Base-by-base conservation (phyloP, 306 rosid species). In the Prosopis cineraria region DNA sequence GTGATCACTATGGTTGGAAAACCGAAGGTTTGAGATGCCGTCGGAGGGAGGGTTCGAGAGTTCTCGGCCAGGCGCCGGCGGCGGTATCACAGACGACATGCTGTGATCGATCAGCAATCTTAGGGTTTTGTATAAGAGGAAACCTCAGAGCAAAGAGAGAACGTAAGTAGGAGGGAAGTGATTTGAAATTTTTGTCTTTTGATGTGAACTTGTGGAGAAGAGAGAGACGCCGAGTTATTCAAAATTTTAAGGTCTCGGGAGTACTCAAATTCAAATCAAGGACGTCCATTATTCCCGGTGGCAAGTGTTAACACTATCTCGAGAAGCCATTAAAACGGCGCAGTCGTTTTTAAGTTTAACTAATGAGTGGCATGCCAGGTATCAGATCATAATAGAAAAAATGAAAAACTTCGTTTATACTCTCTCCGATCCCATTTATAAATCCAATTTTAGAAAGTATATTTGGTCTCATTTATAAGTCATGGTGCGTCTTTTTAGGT, bases 11-110 rank as follows among this genome's bases (percentile, higher is more conserved):
- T 92, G 95, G 55, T 92, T 95, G 44, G 99, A 95, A 84, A 93
- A 93, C 1, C 98, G 93, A 65, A 95, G 87, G 82, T 95, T 95
- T 11, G 99, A 88, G 81, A 95, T 82, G 47, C 99, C 99, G 83
- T 95, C 99, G 33, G 96, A 73, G 0, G 99, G 98, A 10, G 97
- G 99, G 20, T 84, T 86, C 14, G 87, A 45, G 62, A 95, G 88
- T 84, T 95, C 98, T 59, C 90, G 88, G 75, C 99, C 98, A 8
- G 95, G 84, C 11, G 83, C 84, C 82, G 88, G 85, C 58, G 93
- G 75, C 53, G 89, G 74, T 2, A 64, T 76, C 6, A 37, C 88
- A 41, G 92, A 50, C 11, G 91, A 58, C 96, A 90, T 90, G 59
- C 47, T 70, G 73, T 29, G 70, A 64, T 78, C 44, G 81, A 6